A percentile compares a stretch with the other conserved stretches of the same genome.
Evolutionary conservation across 164 flowering plant species (phyloP).

Genomic region (Aristolochia contorta): DNA sequence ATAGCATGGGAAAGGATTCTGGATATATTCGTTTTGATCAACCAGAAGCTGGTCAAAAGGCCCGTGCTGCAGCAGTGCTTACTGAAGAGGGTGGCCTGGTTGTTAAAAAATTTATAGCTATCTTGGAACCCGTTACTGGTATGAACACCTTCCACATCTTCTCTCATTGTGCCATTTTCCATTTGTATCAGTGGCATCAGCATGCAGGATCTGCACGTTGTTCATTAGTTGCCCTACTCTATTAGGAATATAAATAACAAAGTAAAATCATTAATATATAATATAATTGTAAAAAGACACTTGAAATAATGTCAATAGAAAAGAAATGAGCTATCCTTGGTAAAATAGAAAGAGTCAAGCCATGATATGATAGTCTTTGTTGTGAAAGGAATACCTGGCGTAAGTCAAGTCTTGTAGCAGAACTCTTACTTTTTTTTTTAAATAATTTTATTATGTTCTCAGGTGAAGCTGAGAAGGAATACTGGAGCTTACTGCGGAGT

Average conservation of each 20-base stretch:
- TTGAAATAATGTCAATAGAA: too few relatives aligned
- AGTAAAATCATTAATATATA: too few relatives aligned
- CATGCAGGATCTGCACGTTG: too few relatives aligned
- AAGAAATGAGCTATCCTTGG: neutral
- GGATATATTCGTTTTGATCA: conserved; percentile 81
- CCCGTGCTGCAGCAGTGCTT: conserved; percentile 86
- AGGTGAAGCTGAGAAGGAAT: conserved; percentile 87
- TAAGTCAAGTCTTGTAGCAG: neutral
- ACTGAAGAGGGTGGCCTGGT: conserved; percentile 58
- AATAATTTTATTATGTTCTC: neutral
- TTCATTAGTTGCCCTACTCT: too few relatives aligned
- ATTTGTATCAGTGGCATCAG: too few relatives aligned
- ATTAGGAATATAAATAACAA: too few relatives aligned
- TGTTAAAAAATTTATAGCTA: conserved; percentile 65
- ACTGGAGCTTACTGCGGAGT: conserved; percentile 62
- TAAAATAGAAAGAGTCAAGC: neutral
- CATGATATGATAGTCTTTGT: neutral
- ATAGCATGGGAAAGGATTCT: conserved; percentile 61
- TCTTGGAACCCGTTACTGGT: conserved; percentile 80
- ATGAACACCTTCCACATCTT: conserved; percentile 4
- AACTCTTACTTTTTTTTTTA: neutral
- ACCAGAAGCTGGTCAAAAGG: conserved; percentile 76
- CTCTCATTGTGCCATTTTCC: too few relatives aligned
- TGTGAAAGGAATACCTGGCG: neutral
- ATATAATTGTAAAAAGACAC: too few relatives aligned